Percentiles rank a stretch among this genome's conserved stretches.
Conservation (phyloP, 345 rosid genomes). For the Trapa incisa region DNA sequence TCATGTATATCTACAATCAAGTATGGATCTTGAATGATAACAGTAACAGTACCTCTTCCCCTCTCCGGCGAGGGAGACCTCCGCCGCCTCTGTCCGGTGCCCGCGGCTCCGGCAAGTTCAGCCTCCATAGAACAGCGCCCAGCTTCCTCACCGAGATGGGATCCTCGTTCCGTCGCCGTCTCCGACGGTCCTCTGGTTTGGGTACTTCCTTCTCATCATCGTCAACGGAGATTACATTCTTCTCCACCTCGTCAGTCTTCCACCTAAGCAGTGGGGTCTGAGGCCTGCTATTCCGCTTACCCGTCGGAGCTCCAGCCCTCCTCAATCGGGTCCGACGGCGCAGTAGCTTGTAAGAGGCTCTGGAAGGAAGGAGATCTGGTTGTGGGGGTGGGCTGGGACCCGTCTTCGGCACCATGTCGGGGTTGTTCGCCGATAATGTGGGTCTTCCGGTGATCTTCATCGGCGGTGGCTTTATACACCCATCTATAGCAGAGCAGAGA, state of each 20-base stretch:
- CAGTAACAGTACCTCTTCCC: slow-evolving; percentile 34
- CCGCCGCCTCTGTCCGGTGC: slow-evolving; percentile 12
- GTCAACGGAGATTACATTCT: slow-evolving; percentile 15
- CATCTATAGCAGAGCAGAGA: slow-evolving; percentile 8
- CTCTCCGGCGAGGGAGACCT: slow-evolving; percentile 21
- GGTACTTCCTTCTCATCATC: slow-evolving; percentile 25
- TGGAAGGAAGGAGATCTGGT: slow-evolving; percentile 39
- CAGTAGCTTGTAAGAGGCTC: slow-evolving; percentile 15
- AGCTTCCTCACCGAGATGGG: slow-evolving; percentile 75
- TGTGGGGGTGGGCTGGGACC: slow-evolving; percentile 16
- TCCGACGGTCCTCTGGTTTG: slow-evolving; percentile 21
- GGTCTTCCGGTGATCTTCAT: slow-evolving; percentile 71
- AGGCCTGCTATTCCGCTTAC: slow-evolving; percentile 55
- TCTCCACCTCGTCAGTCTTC: slow-evolving; percentile 46
- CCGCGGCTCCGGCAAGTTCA: slow-evolving; percentile 43
- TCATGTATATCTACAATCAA: not conserved
- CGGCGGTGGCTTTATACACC: slow-evolving; percentile 10
- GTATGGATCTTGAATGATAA: slow-evolving; percentile 3
- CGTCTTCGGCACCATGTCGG: slow-evolving; percentile 9
- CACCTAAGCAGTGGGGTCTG: slow-evolving; percentile 79
- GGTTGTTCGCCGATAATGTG: slow-evolving; percentile 33
- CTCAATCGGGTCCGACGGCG: slow-evolving; percentile 38
- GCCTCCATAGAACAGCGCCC: slow-evolving; percentile 79
- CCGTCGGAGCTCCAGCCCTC: slow-evolving; percentile 33
- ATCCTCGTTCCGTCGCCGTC: slow-evolving; percentile 16